Base-by-base conservation (phyloP, 164 flowering plant species). In the Umbilicus rupestris region DNA sequence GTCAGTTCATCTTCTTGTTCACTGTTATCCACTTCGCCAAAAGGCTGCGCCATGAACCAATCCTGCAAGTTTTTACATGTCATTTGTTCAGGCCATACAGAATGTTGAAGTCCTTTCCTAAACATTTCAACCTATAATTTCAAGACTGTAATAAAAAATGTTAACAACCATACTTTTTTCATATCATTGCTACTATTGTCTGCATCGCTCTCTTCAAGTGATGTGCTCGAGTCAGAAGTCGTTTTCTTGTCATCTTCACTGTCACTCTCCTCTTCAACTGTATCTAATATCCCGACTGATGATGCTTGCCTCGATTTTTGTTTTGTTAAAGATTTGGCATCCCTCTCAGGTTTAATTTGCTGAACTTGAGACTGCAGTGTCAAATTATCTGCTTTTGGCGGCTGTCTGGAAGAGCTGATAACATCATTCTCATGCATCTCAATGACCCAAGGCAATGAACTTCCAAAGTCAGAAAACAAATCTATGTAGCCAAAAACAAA, bases 401-500 rank as follows among this genome's bases (percentile, higher is more conserved):
- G 69, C 47, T 68, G 73, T 45, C 62, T 35, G 12, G 78, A 68
- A 65, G 85, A 73, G 63, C 41, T 73, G 45, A 71, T 52, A 10
- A 68, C 77, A 35, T 62, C 66, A 31, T 67, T 77, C 68, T 79
- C 85, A 62, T 83, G 85, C 69, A 78, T 62, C 60, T 73, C 86
- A 71, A 83, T 50, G 59, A 77, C 80, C 87, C 87, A 85, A 42
- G 82, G 77, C 91, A 87, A 86, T 62, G 87, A 83, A 62, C 85
- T 89, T 59, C 82, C 91, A 64, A 75, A 79, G 50, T 83, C 90
- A 75, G 85, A 75, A 70, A 92, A 92, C 62, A 95, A 95, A 80
- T 95, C 97, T 55, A 85, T 67, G 66, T 87, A 83, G 62, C 89
- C 96, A 84, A 77, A 87, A 39, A 88, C 85, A 71, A 81, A 85